Conservation (phyloP, 495 filamentous ascomycete species). For the Aspergillus coremiiformis region DNA sequence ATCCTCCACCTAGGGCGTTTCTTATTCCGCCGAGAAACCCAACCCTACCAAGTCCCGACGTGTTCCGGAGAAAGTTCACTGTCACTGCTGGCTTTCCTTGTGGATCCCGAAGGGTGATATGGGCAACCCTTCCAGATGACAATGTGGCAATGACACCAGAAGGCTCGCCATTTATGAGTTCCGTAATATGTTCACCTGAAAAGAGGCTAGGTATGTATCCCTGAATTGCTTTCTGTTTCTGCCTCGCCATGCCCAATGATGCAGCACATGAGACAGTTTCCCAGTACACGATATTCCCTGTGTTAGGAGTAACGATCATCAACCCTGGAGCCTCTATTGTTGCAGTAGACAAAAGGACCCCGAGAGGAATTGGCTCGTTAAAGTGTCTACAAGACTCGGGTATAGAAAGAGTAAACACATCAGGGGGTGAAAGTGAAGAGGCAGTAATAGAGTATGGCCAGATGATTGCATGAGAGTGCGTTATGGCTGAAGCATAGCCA, state of each 20-base stretch:
- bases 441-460: constrained; percentile 67
- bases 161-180: constrained; percentile 74
- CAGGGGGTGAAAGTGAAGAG: constrained; percentile 52
- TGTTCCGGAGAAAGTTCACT: constrained; percentile 62
- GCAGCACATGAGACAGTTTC: constrained; percentile 82
- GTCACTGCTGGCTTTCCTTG: constrained; percentile 78
- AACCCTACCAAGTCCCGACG: constrained; percentile 33
- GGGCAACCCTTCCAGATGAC: constrained; percentile 76
- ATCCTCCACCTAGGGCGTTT: constrained; percentile 57
- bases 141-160: constrained; percentile 79
- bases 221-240: constrained; percentile 71
- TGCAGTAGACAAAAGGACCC: constrained; percentile 67
- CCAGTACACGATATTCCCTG: constrained; percentile 86
- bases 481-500: constrained; percentile 72
- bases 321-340: constrained; percentile 72
- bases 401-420: constrained; percentile 68
- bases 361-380: constrained; percentile 66
- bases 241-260: constrained; percentile 63
- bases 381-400: constrained; percentile 60
- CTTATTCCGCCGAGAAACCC: constrained; percentile 74
- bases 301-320: constrained; percentile 72
- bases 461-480: constrained; percentile 69
- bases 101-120: constrained; percentile 72
- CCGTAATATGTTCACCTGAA: constrained; percentile 67
- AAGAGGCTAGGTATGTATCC: constrained; percentile 62